A percentile compares a stretch with the other conserved stretches of the same genome.
These are phyloP conservation scores for Graphium sp. DNA, from an alignment of 2,329 filamentous ascomycete genomes.

Conservation along the genomic window DNA sequence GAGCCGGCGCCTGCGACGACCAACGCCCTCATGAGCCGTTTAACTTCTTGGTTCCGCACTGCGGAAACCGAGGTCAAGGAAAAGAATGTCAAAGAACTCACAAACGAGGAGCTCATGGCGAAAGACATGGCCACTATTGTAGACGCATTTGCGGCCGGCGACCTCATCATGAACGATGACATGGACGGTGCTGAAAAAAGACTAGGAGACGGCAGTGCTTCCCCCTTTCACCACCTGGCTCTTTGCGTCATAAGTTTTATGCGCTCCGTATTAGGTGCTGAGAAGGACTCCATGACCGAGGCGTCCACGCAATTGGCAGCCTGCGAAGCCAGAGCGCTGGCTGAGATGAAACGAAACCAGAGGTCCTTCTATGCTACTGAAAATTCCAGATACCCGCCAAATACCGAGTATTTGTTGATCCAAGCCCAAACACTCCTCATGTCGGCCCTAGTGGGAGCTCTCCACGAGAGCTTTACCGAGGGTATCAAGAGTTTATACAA, in stretches of 20 bases:
- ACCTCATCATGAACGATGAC: constrained; percentile 76
- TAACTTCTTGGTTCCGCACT: constrained; percentile 34
- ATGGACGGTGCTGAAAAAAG: constrained; percentile 66
- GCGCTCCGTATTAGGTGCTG: constrained; percentile 73
- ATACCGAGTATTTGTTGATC: constrained; percentile 74
- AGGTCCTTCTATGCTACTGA: constrained; percentile 28
- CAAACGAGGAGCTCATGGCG: constrained; percentile 13
- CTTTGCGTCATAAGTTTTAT: constrained; percentile 72
- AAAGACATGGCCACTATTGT: constrained; percentile 37
- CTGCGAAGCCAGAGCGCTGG: constrained; percentile 61
- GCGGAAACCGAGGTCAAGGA: constrained; percentile 12
- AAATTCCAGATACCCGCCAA: constrained; percentile 44
- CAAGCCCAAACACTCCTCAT: constrained; percentile 79
- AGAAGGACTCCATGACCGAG: constrained; percentile 79
- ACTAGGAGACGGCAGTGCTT: constrained; percentile 48
- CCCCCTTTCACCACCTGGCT: constrained; percentile 79
- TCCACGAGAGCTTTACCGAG: constrained; percentile 88
- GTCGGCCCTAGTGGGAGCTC: constrained; percentile 70
- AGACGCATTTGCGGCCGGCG: constrained; percentile 46
- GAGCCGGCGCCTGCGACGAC: not conserved
- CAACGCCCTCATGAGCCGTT: constrained; percentile 23
- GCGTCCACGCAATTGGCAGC: constrained; percentile 55
- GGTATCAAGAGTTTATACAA: constrained; percentile 87
- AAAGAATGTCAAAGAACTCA: not conserved
- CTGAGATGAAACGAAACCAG: constrained; percentile 60